These are phyloP conservation scores for Fusarium albidum DNA, from an alignment of 2,329 filamentous ascomycete species.

Conservation along the genomic window DNA sequence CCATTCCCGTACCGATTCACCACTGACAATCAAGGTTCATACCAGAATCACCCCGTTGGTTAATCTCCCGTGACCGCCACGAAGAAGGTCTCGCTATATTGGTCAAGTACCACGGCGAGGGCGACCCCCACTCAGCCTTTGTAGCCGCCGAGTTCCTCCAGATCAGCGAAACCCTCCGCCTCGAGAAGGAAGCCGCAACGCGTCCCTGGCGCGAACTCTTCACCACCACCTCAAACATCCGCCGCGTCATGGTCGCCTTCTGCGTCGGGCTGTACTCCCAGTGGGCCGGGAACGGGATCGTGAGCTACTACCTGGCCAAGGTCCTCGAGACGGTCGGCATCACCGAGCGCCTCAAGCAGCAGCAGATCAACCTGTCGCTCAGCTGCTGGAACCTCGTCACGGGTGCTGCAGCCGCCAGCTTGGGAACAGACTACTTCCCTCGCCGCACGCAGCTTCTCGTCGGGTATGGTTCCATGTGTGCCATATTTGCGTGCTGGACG, in stretches of 20 bases:
- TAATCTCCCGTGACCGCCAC: constrained; percentile 17
- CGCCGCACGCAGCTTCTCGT: constrained; percentile 41
- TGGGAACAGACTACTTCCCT: too few species aligned
- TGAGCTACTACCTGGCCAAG: constrained; percentile 48
- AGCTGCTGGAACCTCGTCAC: constrained; percentile 43
- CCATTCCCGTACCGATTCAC: too few species aligned
- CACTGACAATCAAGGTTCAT: constrained; percentile 1
- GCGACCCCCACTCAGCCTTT: background rate
- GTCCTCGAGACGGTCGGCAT: constrained; percentile 48
- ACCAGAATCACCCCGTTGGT: constrained; percentile 23
- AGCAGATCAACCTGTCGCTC: constrained; percentile 26
- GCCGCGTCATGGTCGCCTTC: constrained; percentile 37
- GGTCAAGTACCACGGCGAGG: constrained; percentile 16
- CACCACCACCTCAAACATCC: constrained; percentile 36
- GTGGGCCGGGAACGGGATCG: constrained; percentile 39
- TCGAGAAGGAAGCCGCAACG: constrained; percentile 17
- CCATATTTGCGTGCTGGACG: constrained; percentile 35
- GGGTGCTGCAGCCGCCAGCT: background rate
- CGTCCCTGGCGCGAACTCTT: constrained; percentile 28
- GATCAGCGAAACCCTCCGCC: constrained; percentile 12
- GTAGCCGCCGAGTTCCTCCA: constrained; percentile 15
- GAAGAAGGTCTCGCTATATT: constrained; percentile 18
- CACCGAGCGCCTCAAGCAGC: constrained; percentile 44
- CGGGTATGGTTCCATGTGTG: constrained; percentile 27
- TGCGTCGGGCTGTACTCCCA: constrained; percentile 40